Evolutionary conservation across 1,284 basidiomycete genomes (phyloP), one percentile per base, ranked within the genome.

Genomic region (Apiotrichum porosum): DNA sequence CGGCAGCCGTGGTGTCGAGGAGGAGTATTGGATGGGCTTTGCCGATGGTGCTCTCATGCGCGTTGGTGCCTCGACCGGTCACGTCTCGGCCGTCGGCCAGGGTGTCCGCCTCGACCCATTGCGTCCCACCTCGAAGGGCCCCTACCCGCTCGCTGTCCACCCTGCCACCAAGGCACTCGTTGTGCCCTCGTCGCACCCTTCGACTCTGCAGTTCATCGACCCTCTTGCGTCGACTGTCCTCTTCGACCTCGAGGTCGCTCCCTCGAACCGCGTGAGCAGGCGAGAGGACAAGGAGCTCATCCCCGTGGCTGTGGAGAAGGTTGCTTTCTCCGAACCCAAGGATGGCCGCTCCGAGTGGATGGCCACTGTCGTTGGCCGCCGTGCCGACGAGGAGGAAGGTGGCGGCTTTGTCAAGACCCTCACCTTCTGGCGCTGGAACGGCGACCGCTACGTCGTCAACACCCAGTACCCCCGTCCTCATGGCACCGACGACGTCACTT

Each of bases 381-480:
- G 82, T 51, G 82, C 80, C 14, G 82, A 85, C 37, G 81, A 81
- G 17, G 75, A 76, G 19, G 66, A 68, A 49, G 68, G 68, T 23
- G 51, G 72, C 44, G 78, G 77, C 44, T 71, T 78, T 2, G 88
- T 92, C 62, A 78, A 85, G 19, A 85, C 86, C 62, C 79, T 98
- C 59, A 97, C 97, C 74, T 75, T 97, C 36, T 98, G 94, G 94
- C 48, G 50, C 66, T 58, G 79, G 78, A 49, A 72, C 77, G 10
- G 88, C 38, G 36, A 49, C 28, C 71, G 70, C 33, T 78, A 76
- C 54, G 34, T 64, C 4, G 67, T 82, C 62, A 93, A 93, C 71
- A 95, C 92, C 9, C 83, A 92, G 49, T 83, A 97, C 55, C 89
- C 95, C 67, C 79, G 83, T 26, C 93, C 94, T 9, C 94, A 98